These are phyloP conservation scores for Ophiostoma sp. DNA, from an alignment of 2,329 filamentous ascomycete species.

Conservation along the genomic window DNA sequence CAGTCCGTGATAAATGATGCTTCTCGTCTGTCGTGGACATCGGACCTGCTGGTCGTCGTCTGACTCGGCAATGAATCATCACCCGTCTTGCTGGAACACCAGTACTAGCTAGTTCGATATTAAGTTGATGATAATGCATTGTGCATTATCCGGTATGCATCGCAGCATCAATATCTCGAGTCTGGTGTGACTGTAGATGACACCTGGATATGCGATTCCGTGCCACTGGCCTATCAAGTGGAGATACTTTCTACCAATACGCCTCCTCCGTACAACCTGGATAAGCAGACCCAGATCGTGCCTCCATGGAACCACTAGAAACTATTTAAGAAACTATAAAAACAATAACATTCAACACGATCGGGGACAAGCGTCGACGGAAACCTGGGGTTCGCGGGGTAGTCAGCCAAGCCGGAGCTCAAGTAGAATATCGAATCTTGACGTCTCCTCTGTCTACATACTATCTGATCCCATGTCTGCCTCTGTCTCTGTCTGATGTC, in stretches of 20 bases:
- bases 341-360: neutral
- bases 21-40: neutral
- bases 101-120: neutral
- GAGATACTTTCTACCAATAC: neutral
- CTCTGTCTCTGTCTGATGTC: neutral
- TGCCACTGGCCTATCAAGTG: neutral
- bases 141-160: neutral
- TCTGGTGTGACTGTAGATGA: neutral
- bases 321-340: too few relatives aligned
- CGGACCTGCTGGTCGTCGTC: too few relatives aligned
- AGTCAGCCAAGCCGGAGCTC: neutral
- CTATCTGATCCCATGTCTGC: too few relatives aligned
- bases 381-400: conserved; percentile 2
- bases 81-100: neutral
- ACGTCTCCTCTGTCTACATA: neutral
- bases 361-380: neutral
- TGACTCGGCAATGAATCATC: conserved; percentile 1
- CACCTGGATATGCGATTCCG: neutral
- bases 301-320: too few relatives aligned
- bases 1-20: too few relatives aligned
- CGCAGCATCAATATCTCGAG: neutral
- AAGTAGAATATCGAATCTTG: neutral
- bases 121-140: neutral
- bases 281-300: neutral
- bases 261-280: too few relatives aligned